A percentile compares a stretch with the other conserved stretches of the same genome.
Conservation (phyloP, 75 land plant species). For the Azolla pinnata region DNA sequence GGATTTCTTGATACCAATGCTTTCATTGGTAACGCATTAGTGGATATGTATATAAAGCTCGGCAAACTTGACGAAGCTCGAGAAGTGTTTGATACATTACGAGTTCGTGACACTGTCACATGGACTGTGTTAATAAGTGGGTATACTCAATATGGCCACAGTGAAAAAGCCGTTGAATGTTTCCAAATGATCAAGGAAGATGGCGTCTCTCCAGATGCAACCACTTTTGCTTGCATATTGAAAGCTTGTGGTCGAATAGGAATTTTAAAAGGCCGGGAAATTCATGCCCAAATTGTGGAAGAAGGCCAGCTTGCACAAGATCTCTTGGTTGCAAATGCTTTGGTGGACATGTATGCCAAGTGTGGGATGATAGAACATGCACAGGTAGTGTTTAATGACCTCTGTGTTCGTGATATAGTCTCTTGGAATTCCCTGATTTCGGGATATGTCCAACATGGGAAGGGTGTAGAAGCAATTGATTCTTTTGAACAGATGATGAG, state of each 20-base stretch:
- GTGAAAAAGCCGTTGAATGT: conserved; percentile 2
- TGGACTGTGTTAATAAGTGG: not conserved
- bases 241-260: conserved; percentile 4
- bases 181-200: not conserved
- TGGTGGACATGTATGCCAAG: too few species aligned
- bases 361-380: too few species aligned
- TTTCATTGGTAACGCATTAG: conserved; percentile 6
- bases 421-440: conserved; percentile 7
- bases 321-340: too few species aligned
- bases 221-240: not conserved
- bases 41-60: conserved; percentile 13
- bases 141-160: conserved; percentile 6
- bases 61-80: conserved; percentile 15
- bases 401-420: too few species aligned
- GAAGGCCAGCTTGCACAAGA: too few species aligned
- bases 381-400: too few species aligned
- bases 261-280: conserved; percentile 2
- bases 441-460: conserved; percentile 7
- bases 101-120: not conserved
- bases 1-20: not conserved
- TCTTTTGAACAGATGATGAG: not conserved
- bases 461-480: not conserved
- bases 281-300: conserved; percentile 5
- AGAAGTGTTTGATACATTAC: not conserved
- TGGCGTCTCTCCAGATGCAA: conserved; percentile 5